A percentile compares a stretch with the other conserved stretches of the same genome.
These are phyloP conservation scores for Chalara sp. DNA, from an alignment of 2,329 filamentous ascomycete species.

Conservation along the genomic window DNA sequence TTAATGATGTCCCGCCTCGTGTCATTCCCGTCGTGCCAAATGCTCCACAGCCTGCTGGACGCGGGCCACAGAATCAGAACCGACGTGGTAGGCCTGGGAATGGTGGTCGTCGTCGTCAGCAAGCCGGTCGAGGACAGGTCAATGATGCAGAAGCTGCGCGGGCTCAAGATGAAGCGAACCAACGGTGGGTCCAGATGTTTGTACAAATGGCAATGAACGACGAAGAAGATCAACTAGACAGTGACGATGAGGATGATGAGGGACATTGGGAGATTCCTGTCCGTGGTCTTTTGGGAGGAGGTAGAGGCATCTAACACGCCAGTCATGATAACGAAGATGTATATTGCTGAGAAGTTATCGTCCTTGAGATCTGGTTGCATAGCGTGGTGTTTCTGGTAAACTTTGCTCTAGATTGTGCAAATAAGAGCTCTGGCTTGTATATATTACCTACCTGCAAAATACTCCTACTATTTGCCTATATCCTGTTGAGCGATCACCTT, in stretches of 20 bases:
- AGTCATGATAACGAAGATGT: too few species aligned
- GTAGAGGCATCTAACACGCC: background rate
- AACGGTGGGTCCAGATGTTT: constrained; percentile 27
- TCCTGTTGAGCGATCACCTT: too few species aligned
- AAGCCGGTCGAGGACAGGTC: constrained; percentile 8
- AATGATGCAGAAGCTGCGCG: constrained; percentile 2
- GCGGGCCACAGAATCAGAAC: constrained; percentile 1
- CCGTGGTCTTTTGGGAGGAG: constrained; percentile 1
- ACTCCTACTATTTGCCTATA: too few species aligned
- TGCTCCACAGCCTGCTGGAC: constrained; percentile 9
- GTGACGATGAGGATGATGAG: constrained; percentile 38
- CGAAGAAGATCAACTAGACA: constrained; percentile 26
- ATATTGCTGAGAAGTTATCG: too few species aligned
- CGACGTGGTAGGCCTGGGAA: constrained; percentile 1
- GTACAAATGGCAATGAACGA: constrained; percentile 28
- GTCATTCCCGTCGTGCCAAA: constrained; percentile 16
- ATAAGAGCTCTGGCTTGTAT: too few species aligned
- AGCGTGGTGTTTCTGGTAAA: too few species aligned
- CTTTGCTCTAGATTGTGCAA: too few species aligned
- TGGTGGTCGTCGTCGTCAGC: constrained; percentile 5
- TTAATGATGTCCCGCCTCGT: constrained; percentile 20
- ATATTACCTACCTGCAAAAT: too few species aligned
- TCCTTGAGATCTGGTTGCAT: too few species aligned
- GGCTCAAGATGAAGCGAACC: constrained; percentile 16
- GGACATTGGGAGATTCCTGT: constrained; percentile 35